A percentile compares a stretch with the other conserved stretches of the same genome.
These are phyloP conservation scores for Orobanche coerulescens DNA, from an alignment of 257 asterid species.

Conservation along the genomic window DNA sequence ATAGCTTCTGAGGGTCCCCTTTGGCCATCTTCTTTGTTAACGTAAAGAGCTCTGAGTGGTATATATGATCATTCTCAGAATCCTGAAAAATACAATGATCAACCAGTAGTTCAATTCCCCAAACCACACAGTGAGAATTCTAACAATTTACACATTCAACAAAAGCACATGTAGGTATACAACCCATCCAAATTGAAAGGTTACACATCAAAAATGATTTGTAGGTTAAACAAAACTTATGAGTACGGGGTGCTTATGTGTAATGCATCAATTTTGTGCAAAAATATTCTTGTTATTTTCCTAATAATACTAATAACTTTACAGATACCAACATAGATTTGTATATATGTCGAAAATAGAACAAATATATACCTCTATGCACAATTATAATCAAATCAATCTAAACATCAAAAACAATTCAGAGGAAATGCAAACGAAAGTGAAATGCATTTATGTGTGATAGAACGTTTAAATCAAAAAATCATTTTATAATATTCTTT, in stretches of 20 bases:
- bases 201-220: not conserved
- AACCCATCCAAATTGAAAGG: not conserved
- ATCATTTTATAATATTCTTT: too few species aligned
- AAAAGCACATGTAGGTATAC: not conserved
- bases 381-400: not conserved
- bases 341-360: not conserved
- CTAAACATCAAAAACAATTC: not conserved
- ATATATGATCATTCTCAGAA: conserved; percentile 95
- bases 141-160: not conserved
- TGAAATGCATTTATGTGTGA: not conserved
- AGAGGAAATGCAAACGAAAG: not conserved
- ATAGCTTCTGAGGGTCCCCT: conserved; percentile 86
- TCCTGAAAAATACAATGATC: conserved; percentile 44
- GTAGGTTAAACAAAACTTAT: not conserved
- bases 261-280: not conserved
- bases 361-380: not conserved
- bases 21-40: conserved; percentile 80
- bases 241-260: not conserved
- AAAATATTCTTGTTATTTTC: not conserved
- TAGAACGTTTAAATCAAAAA: not conserved
- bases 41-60: conserved; percentile 86
- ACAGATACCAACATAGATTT: not conserved
- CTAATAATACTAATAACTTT: not conserved
- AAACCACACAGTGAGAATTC: conserved; percentile 4
- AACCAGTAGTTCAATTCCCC: conserved; percentile 13